A percentile compares a stretch with the other conserved stretches of the same genome.
These are phyloP conservation scores for Eucalyptus tenuipes DNA, from an alignment of 345 rosid species.

Conservation along the genomic window DNA sequence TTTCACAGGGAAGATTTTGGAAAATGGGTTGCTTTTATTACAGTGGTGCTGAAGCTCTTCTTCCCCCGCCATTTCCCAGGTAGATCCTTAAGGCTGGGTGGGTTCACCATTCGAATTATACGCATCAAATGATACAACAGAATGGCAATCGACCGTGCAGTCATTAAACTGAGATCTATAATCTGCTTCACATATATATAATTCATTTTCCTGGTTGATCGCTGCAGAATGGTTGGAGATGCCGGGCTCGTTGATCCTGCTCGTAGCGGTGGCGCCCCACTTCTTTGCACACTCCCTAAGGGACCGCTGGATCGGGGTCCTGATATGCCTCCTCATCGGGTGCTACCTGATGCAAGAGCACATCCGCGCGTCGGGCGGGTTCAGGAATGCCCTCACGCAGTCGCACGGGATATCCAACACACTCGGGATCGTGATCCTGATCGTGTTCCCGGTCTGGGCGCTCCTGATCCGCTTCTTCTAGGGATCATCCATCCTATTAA, in stretches of 20 bases:
- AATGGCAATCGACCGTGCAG: neutral
- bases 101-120: neutral
- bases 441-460: slow-evolving; percentile 79
- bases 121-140: neutral
- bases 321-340: slow-evolving; percentile 60
- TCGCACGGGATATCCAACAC: slow-evolving; percentile 74
- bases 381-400: slow-evolving; percentile 68
- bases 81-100: neutral
- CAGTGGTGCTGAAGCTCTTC: slow-evolving; percentile 67
- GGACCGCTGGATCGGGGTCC: slow-evolving; percentile 48
- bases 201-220: neutral
- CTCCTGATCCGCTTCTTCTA: slow-evolving; percentile 44
- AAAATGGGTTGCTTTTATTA: slow-evolving; percentile 77
- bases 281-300: slow-evolving; percentile 45
- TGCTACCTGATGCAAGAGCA: slow-evolving; percentile 91
- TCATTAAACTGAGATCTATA: neutral
- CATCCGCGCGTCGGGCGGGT: slow-evolving; percentile 85
- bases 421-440: slow-evolving; percentile 57
- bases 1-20: slow-evolving; percentile 67
- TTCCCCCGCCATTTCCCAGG: slow-evolving; percentile 76
- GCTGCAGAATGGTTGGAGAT: slow-evolving; percentile 64
- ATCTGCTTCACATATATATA: neutral
- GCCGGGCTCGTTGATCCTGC: slow-evolving; percentile 64
- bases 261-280: slow-evolving; percentile 55
- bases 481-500: neutral